These are phyloP conservation scores for Fusarium mexicanum DNA, from an alignment of 2,329 filamentous ascomycete genomes.

Conservation along the genomic window DNA sequence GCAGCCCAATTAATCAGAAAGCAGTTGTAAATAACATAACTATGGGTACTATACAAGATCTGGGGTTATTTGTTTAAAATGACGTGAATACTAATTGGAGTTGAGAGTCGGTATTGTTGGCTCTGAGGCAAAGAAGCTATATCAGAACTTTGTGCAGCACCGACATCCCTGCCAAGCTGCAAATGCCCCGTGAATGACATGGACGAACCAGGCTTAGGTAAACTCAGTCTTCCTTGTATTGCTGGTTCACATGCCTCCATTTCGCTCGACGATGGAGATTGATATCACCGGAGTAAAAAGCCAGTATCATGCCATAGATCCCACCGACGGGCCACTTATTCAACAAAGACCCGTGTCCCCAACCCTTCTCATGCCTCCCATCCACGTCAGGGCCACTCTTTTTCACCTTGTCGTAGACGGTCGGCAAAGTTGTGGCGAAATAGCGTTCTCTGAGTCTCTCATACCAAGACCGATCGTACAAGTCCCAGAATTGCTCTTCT, in stretches of 20 bases:
- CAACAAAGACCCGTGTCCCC: neutral
- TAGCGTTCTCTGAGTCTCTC: slow-evolving; percentile 68
- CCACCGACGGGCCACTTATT: slow-evolving; percentile 36
- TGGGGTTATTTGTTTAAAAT: too few species aligned
- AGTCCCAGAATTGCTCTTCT: slow-evolving; percentile 70
- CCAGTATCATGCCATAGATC: slow-evolving; percentile 35
- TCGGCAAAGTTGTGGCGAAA: slow-evolving; percentile 65
- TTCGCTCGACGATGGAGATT: slow-evolving; percentile 8
- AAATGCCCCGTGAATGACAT: too few species aligned
- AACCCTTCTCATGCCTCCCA: neutral
- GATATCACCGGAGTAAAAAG: slow-evolving; percentile 32
- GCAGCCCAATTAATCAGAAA: too few species aligned
- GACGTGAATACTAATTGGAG: neutral
- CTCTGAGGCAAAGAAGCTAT: neutral
- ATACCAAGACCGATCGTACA: slow-evolving; percentile 68
- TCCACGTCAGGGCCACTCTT: slow-evolving; percentile 52
- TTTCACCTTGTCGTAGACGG: slow-evolving; percentile 73
- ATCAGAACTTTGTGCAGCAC: neutral
- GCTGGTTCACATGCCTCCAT: slow-evolving; percentile 14
- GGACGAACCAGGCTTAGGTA: neutral
- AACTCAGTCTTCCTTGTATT: accelerated
- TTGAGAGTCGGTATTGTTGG: neutral
- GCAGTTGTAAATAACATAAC: too few species aligned
- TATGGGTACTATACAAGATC: too few species aligned
- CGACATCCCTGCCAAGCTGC: neutral